Evolutionary conservation across 2,329 filamentous ascomycete genomes (phyloP).

Genomic region (Alternaria sp.): DNA sequence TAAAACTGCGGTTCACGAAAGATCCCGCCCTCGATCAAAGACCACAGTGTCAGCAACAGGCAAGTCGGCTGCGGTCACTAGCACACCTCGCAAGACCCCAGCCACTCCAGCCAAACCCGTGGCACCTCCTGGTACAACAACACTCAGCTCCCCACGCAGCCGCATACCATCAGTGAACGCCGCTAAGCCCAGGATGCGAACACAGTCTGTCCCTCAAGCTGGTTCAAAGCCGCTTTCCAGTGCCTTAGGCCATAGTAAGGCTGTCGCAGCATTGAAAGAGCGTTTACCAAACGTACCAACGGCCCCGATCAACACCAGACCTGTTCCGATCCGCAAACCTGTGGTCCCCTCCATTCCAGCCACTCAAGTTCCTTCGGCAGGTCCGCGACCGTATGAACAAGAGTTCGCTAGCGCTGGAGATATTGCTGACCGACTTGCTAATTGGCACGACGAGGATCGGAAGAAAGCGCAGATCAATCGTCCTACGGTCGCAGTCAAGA

Average conservation of each 20-base stretch:
- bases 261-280: not conserved
- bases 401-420: constrained; percentile 19
- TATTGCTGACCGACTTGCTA: constrained; percentile 19
- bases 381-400: constrained; percentile 7
- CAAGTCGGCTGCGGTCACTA: not conserved
- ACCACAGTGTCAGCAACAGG: not conserved
- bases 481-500: not conserved
- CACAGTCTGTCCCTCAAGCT: not conserved
- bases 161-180: not conserved
- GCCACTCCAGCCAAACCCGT: not conserved
- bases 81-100: not conserved
- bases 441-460: constrained; percentile 20
- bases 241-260: not conserved
- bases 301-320: not conserved
- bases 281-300: not conserved
- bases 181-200: not conserved
- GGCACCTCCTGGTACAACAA: not conserved
- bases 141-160: not conserved
- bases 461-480: not conserved
- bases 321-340: not conserved
- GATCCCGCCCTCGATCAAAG: not conserved
- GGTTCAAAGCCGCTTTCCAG: not conserved
- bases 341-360: not conserved
- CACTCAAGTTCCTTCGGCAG: not conserved
- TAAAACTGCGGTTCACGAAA: not conserved